Conservation (phyloP, 208 protist species). For the Acanthamoeba royreba region DNA sequence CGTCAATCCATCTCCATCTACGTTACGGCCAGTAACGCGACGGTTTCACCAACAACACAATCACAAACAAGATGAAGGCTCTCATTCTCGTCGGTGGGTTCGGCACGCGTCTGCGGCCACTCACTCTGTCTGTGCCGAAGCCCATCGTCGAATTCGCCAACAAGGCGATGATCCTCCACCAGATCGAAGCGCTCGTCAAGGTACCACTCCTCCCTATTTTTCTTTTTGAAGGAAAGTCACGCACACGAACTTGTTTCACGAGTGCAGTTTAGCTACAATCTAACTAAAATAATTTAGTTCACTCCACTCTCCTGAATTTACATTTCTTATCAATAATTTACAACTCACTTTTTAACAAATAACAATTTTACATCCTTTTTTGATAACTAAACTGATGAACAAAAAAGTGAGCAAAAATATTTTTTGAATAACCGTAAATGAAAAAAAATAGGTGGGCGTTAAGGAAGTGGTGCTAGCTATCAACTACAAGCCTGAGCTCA, state of each 20-base stretch:
- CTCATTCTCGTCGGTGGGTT: constrained; percentile 96
- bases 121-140: constrained; percentile 96
- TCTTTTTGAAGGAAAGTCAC: no score
- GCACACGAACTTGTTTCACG: no score
- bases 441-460: constrained; percentile 71
- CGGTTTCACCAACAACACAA: no score
- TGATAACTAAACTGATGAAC: neutral
- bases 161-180: constrained; percentile 96
- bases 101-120: constrained; percentile 91
- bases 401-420: neutral
- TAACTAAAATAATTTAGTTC: neutral
- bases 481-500: constrained; percentile 93
- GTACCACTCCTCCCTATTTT: constrained; percentile 72
- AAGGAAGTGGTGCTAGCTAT: constrained; percentile 95
- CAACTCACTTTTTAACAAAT: neutral
- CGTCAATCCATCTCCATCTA: no score
- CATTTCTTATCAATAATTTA: no score
- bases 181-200: constrained; percentile 94
- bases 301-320: no score
- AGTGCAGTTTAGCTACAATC: no score
- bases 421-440: neutral
- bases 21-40: no score
- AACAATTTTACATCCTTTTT: neutral
- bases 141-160: constrained; percentile 97
- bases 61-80: no score